Evolutionary conservation across 768 basidiomycete genomes (phyloP).

Genomic region (Mycena leptocephala): DNA sequence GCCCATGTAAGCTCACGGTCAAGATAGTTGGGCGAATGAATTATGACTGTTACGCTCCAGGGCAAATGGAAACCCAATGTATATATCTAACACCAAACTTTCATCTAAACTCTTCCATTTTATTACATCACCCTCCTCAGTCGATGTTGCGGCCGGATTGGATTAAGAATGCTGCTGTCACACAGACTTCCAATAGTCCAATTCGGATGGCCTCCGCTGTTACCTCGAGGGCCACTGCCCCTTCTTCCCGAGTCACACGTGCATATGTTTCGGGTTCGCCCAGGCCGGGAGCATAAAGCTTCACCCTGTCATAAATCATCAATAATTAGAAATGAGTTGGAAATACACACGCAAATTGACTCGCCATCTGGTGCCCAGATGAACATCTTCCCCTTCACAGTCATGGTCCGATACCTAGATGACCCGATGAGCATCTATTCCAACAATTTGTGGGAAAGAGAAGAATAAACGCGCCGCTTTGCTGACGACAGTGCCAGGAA

Average conservation of each 20-base stretch:
- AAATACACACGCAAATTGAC: neutral
- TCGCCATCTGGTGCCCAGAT: constrained; percentile 1
- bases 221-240: neutral
- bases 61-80: too few relatives aligned
- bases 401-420: neutral
- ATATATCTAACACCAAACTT: too few relatives aligned
- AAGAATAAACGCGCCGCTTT: neutral
- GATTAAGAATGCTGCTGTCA: too few relatives aligned
- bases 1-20: too few relatives aligned
- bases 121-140: too few relatives aligned
- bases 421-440: neutral
- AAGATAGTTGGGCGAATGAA: too few relatives aligned
- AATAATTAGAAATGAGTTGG: neutral
- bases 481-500: neutral
- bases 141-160: too few relatives aligned
- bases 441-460: neutral
- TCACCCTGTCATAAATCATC: neutral
- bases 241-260: neutral
- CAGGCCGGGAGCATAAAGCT: neutral
- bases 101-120: too few relatives aligned
- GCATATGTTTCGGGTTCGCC: neutral
- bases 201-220: too few relatives aligned
- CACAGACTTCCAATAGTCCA: too few relatives aligned
- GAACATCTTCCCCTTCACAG: neutral
- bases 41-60: too few relatives aligned